phyloP scores from a whole-genome alignment of 805 yeast genomes.

The Monosporozyma unispora region DNA sequence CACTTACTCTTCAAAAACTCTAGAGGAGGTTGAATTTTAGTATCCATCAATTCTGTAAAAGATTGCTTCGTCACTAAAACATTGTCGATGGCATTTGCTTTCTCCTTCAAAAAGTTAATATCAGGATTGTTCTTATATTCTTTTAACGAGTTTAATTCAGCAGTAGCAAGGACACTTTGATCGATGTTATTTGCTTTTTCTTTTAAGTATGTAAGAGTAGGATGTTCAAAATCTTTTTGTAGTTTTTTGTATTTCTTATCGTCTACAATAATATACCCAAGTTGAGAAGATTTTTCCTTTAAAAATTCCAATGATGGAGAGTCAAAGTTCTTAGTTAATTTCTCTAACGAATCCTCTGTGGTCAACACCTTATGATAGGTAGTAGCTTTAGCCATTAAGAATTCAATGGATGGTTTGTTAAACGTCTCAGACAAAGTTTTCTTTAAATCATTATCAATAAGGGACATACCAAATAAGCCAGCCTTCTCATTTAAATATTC shows the following conservation, averaged over 20 bases:
- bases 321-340: conserved; percentile 1
- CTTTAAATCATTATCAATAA: conserved; percentile 15
- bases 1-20: not conserved
- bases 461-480: conserved; percentile 11
- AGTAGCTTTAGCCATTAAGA: conserved; percentile 7
- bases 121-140: conserved; percentile 6
- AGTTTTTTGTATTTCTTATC: not conserved
- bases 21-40: not conserved
- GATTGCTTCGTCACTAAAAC: not conserved
- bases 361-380: not conserved
- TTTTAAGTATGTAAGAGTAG: conserved; percentile 10
- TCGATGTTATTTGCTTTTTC: conserved; percentile 4
- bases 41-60: not conserved
- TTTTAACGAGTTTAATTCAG: not conserved
- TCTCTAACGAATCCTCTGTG: not conserved
- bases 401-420: conserved; percentile 12
- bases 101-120: conserved; percentile 9
- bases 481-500: conserved; percentile 8
- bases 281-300: conserved; percentile 6
- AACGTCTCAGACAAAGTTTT: conserved; percentile 5
- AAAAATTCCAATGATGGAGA: conserved; percentile 5
- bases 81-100: not conserved
- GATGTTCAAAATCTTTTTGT: conserved; percentile 3
- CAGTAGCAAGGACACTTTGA: conserved; percentile 4
- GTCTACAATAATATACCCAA: not conserved